A percentile compares a stretch with the other conserved stretches of the same genome.
Evolutionary conservation across 139 green algal genomes (phyloP).

Genomic region (Desmodesmus armatus): DNA sequence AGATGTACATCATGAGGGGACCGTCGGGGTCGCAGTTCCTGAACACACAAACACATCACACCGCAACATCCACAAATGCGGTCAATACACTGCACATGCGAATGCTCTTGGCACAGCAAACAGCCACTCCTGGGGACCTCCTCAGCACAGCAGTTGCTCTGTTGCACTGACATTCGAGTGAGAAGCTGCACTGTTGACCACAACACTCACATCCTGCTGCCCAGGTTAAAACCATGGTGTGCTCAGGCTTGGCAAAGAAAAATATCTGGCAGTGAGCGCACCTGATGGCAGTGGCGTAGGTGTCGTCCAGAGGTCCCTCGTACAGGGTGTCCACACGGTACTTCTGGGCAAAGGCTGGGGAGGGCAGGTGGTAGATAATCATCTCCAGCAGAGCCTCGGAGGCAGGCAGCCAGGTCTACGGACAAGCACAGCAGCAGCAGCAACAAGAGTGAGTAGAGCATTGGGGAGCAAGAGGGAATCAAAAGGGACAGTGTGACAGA

Average conservation of each 20-base stretch:
- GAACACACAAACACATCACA: not conserved
- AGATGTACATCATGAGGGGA: constrained; percentile 99
- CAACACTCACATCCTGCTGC: too few relatives aligned
- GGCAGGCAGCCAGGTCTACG: constrained; percentile 95
- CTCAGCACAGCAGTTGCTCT: too few relatives aligned
- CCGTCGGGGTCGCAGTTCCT: constrained; percentile 94
- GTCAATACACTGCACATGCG: too few relatives aligned
- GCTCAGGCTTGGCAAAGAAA: too few relatives aligned
- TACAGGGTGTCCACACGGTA: constrained; percentile 99
- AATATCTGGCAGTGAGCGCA: not conserved
- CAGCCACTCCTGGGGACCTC: too few relatives aligned
- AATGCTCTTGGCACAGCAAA: too few relatives aligned
- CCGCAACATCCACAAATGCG: not conserved
- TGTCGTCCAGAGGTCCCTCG: constrained; percentile 97
- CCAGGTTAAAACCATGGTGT: too few relatives aligned
- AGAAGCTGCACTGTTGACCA: too few relatives aligned
- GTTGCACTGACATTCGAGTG: too few relatives aligned
- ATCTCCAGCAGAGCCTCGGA: constrained; percentile 97
- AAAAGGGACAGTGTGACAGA: not conserved
- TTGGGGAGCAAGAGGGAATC: not conserved
- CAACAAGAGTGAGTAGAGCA: constrained; percentile 36
- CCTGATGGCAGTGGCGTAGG: constrained; percentile 91
- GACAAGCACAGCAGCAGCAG: not conserved
- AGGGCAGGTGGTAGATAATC: constrained; percentile 96
- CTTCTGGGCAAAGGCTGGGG: constrained; percentile 89